Percentiles rank a stretch among this genome's conserved stretches.
These are phyloP conservation scores for Populus tomentosa DNA, from an alignment of 441 rosid species.

Conservation along the genomic window DNA sequence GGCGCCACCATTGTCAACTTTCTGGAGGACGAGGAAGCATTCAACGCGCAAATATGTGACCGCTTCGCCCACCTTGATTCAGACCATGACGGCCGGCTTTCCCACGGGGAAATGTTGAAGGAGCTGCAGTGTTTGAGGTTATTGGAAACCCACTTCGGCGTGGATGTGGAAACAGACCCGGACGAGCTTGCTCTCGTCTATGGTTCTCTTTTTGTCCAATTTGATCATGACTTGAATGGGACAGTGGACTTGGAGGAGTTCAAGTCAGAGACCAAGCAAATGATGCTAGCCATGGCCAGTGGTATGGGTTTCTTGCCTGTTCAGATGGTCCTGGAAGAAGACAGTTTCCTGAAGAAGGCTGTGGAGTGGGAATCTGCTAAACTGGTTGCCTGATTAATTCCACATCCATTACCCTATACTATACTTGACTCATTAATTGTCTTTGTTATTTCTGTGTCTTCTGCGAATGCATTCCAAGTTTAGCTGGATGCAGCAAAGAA, in stretches of 20 bases:
- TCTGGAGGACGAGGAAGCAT: neutral
- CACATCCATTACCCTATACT: neutral
- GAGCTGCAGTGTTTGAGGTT: conserved; percentile 39
- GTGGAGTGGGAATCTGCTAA: conserved; percentile 32
- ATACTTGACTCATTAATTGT: neutral
- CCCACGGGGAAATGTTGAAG: conserved; percentile 33
- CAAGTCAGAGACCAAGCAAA: too few species aligned
- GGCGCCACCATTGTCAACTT: too few species aligned
- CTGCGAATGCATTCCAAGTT: neutral
- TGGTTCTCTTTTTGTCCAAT: too few species aligned
- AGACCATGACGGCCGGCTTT: conserved; percentile 28
- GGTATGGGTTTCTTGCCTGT: too few species aligned
- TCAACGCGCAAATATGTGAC: too few species aligned
- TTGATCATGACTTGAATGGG: too few species aligned
- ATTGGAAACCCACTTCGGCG: conserved; percentile 40
- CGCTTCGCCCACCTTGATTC: too few species aligned
- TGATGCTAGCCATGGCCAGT: too few species aligned
- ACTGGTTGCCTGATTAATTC: neutral
- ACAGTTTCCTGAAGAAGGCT: conserved; percentile 37
- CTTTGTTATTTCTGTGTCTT: neutral
- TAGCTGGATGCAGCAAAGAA: neutral
- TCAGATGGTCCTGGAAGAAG: conserved; percentile 30
- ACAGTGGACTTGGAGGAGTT: too few species aligned
- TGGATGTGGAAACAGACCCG: conserved; percentile 14
- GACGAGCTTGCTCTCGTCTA: too few species aligned